Evolutionary conservation across 306 rosid genomes (phyloP).

Genomic region (Acacia melanoxylon): DNA sequence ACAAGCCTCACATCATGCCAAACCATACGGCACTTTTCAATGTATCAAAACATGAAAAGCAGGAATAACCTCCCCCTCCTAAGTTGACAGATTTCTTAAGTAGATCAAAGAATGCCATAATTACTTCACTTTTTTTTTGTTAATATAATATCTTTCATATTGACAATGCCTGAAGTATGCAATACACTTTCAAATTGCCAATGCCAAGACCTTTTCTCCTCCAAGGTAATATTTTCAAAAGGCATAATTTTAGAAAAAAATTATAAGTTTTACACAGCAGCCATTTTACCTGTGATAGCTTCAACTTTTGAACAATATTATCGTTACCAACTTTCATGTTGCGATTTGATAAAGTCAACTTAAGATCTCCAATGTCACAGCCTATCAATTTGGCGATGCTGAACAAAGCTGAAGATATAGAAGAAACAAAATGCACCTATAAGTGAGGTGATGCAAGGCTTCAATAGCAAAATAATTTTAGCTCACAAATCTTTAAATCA

Average conservation of each 20-base stretch:
- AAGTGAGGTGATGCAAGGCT: conserved; percentile 24
- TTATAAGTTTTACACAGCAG: conserved; percentile 13
- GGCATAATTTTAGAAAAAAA: conserved; percentile 20
- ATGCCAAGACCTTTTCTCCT: conserved; percentile 2
- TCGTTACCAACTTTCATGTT: conserved; percentile 93
- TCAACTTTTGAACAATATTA: conserved; percentile 86
- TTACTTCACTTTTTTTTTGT: neutral
- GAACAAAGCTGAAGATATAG: conserved; percentile 58
- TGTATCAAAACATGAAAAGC: neutral
- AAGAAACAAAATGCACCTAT: conserved; percentile 23
- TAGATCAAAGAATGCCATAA: conserved; percentile 17
- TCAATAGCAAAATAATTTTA: neutral
- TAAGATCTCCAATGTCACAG: conserved; percentile 77
- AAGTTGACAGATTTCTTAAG: neutral
- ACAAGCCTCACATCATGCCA: neutral
- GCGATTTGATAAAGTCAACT: conserved; percentile 79
- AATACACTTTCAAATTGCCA: conserved; percentile 5
- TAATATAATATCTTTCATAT: neutral
- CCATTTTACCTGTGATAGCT: conserved; percentile 74
- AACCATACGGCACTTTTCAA: neutral
- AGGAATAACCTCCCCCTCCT: neutral
- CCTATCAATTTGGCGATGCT: conserved; percentile 74
- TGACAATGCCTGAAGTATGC: conserved; percentile 2
- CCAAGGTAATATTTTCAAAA: conserved; percentile 5
- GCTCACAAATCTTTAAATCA: conserved; percentile 7